A percentile compares a stretch with the other conserved stretches of the same genome.
phyloP scores from a whole-genome alignment of 2,329 filamentous ascomycete species.

The Neofusicoccum ribis region DNA sequence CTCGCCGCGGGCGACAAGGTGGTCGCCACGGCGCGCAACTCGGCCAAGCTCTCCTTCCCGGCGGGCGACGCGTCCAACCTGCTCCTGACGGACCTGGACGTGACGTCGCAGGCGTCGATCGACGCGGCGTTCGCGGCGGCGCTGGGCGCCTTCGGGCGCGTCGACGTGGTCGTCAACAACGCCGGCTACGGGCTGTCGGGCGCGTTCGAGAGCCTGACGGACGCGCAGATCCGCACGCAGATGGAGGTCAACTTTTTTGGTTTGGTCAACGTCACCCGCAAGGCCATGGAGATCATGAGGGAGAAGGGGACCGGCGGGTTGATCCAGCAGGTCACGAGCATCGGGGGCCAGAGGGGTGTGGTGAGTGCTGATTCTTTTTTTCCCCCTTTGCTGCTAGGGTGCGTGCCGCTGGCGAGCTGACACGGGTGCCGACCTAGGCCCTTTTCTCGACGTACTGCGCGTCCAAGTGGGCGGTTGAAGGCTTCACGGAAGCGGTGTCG shows the following conservation, averaged over 20 bases:
- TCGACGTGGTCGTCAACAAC: conserved; percentile 64
- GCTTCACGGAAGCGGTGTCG: conserved; percentile 47
- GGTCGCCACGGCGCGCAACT: conserved; percentile 48
- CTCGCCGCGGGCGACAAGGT: conserved; percentile 40
- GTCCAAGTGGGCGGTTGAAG: conserved; percentile 50
- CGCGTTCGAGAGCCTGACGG: conserved; percentile 54
- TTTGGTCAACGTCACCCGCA: conserved; percentile 52
- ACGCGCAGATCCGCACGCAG: conserved; percentile 52
- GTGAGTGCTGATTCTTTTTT: not conserved
- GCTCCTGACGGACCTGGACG: conserved; percentile 55
- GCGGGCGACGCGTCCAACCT: conserved; percentile 35
- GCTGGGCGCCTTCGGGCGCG: conserved; percentile 51
- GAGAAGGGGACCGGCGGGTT: conserved; percentile 51
- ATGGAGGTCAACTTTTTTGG: conserved; percentile 64
- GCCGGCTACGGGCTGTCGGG: conserved; percentile 59
- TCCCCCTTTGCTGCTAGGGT: not conserved
- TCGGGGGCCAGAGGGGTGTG: conserved; percentile 50
- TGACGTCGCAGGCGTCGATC: conserved; percentile 49
- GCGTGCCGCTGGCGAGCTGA: too few species aligned
- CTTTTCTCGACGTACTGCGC: conserved; percentile 10
- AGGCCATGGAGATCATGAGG: not conserved
- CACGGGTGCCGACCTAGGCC: conserved; percentile 26
- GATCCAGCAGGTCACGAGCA: conserved; percentile 57
- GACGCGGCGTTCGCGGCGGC: conserved; percentile 48
- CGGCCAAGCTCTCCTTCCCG: conserved; percentile 35